phyloP scores from a whole-genome alignment of 2,329 filamentous ascomycete genomes.

The Cordyceps cicadae region DNA sequence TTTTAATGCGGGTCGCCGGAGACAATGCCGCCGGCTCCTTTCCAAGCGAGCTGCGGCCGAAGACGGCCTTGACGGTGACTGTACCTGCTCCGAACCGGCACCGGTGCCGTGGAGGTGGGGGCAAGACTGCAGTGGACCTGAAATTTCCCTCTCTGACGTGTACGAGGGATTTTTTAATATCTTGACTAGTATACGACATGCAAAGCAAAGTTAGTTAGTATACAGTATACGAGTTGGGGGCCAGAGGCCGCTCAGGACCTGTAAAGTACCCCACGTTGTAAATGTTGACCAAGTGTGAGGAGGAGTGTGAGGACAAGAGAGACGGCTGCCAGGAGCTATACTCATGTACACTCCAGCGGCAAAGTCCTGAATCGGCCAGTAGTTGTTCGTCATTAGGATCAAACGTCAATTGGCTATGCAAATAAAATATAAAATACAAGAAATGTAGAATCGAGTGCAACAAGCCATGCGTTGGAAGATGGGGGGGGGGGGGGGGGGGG shows the following conservation, averaged over 20 bases:
- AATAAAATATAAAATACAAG: background rate
- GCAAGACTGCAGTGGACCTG: no score
- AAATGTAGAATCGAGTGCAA: background rate
- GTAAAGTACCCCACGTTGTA: background rate
- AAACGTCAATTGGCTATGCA: background rate
- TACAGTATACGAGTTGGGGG: background rate
- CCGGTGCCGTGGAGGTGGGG: background rate
- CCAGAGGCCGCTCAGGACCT: background rate
- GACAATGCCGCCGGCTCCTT: background rate
- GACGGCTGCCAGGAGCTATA: no score
- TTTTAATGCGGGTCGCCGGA: constrained; percentile 7
- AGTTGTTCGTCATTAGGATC: no score
- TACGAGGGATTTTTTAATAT: no score
- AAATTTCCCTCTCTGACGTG: no score
- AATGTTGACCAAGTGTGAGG: background rate
- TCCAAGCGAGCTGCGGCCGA: background rate
- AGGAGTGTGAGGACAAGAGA: background rate
- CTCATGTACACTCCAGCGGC: no score
- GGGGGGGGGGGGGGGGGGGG: background rate
- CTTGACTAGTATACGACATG: no score
- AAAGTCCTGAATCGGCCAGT: no score
- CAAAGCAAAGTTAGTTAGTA: no score
- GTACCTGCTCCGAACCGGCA: background rate
- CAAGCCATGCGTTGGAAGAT: background rate
- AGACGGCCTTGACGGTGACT: background rate